Base-by-base conservation (phyloP, 768 basidiomycete genomes). In the Collybiopsis confluens region DNA sequence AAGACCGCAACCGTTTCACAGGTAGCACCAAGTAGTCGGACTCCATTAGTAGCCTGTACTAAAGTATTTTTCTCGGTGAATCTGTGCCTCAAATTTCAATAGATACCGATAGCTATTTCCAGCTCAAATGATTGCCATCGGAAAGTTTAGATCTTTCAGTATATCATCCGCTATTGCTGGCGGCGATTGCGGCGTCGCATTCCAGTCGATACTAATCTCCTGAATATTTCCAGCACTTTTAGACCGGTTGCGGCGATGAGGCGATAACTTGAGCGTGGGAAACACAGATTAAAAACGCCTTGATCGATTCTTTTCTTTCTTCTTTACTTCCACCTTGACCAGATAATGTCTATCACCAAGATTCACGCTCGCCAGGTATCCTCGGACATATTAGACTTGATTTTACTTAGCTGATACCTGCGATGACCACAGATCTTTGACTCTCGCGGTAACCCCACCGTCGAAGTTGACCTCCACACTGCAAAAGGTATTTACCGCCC, bases 401-500 rank as follows among this genome's bases (percentile, higher is more conserved):
- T 54, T 40, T 41, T 56, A 38, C 50, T 35, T 27, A 30, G 15
- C 21, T 52, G 50, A 40, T 42, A 38, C n/a, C 24, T 11, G 24
- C 50, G 50, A 52, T 52, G 40, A 28, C 15, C 23, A 30, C 42
- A 98, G 96, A 96, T 98, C 85, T 98, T 97, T 71, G 96, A 98
- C 81, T 98, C 94, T 67, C 92, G 96, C 68, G 95, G 94, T 64
- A 94, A 98, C 82, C 93, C 91, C 64, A 96, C 94, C 65, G 92
- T 97, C 67, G 94, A 93, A 75, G 92, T 93, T 68, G 92, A 95
- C 69, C 75, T 95, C 65, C 68, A 80, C 81, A 98, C 95, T 57
- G 80, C 67, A 38, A 92, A 93, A 80, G 94, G 93, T 90, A 55
- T 52, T 6, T 16, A 21, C 30, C 45, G 18, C 36, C n/a, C 20